Base-by-base conservation (phyloP, 768 basidiomycete genomes). In the Russula foetens region DNA sequence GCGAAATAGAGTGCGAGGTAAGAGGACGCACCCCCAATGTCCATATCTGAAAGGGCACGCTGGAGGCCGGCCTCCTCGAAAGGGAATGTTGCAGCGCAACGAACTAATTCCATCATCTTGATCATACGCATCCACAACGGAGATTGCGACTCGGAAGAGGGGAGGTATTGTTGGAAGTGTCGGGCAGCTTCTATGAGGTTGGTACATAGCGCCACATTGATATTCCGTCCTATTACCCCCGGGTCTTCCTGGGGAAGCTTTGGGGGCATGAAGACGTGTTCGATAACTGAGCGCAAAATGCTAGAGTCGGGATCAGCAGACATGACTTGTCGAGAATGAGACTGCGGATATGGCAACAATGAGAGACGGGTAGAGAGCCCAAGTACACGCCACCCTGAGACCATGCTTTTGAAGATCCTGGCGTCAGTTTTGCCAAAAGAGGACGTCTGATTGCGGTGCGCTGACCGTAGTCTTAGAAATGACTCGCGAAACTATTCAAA, bases 181-280 rank as follows among this genome's bases (percentile, higher is more conserved):
- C 5, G 2, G 2, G 53, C 59, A 7, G 53, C 38, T 7, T 55
- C 28, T 49, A 35, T 21, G 24, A 60, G 59, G 29, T 33, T 43
- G 46, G 49, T 29, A 29, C 59, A 60, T 29, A 60, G 33, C 7
- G 53, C 48, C 2, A 28, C 15, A 50, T 50, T 60, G 2, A 28
- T 43, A 12, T 41, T 15, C 7, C 23, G 43, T 9, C 39, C 58
- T 4, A 0, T 31, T 28, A 59, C 58, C 0, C 17, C 31, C 2
- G 57, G 50, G 3, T 46, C 62, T 19, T 58, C 23, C 39, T 63
- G 62, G 2, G 62, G 61, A 39, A 62, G 61, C 31, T 59, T 53
- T 3, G 51, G 51, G 11, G 57, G 57, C 12, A 59, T 15, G 51
- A 59, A 62, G n/a, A 62, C 38, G n/a, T 62, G 57, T 19, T 59